Base-by-base conservation (phyloP, 768 basidiomycete genomes). In the Mycena epipterygia region DNA sequence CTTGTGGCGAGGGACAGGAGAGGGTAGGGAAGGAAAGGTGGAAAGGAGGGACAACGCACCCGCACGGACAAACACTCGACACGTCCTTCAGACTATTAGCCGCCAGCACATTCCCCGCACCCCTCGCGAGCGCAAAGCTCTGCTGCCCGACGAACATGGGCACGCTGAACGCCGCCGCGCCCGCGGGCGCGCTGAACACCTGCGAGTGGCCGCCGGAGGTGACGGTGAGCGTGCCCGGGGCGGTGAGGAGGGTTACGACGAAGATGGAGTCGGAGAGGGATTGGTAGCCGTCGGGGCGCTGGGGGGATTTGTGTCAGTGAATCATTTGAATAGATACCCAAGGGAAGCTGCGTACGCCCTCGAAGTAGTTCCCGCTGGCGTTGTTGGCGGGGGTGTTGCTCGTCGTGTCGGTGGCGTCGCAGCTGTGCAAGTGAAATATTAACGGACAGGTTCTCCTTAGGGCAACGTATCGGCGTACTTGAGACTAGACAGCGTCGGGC, bases 351-450 rank as follows among this genome's bases (percentile, higher is more conserved):
- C 68, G 33, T 33, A 69, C 63, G 2, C 68, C 68, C 29, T 51
- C 27, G 46, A 70, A 73, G 56, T 73, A 73, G 61, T 73, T 73
- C 13, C 72, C 72, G 39, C 60, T 67, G 29, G 35, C 59, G n/a
- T 73, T 73, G 42, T 67, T 73, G 21, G 72, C 72, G 11, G 72
- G 72, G 32, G 63, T 67, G 64, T 73, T 61, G 16, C 25, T 14
- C 19, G 62, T 70, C 27, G 72, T 73, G 52, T 73, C 72, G 41
- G 72, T 73, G 35, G 72, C 64, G 33, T 73, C 72, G 35, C 72
- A 73, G 57, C 68, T 70, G 57, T 19, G 16, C 6, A 35, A 13
- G 27, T 35, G 7, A 55, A 17, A 23, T 11, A 13, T 61, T 35
- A 9, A 19, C 12, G 37, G 2, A 16, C 2, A 3, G 48, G 29